phyloP scores from a whole-genome alignment of 2,329 filamentous ascomycete genomes.

The Penicillium vulpinum region DNA sequence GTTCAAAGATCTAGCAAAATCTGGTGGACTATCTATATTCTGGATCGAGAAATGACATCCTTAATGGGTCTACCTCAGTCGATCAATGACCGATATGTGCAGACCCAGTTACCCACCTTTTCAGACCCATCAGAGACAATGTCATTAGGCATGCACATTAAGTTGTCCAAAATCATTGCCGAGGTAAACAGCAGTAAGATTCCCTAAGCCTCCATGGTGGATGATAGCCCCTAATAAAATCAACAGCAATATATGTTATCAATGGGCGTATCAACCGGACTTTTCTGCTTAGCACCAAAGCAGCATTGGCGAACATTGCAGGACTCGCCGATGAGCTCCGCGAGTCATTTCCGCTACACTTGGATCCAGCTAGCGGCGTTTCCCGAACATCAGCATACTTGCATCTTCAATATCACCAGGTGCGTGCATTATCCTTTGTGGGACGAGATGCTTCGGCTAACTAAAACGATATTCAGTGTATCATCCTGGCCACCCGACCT shows the following conservation, averaged over 20 bases:
- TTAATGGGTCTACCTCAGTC: constrained; percentile 55
- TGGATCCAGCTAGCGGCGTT: constrained; percentile 42
- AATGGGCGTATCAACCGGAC: constrained; percentile 39
- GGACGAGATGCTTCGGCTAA: background rate
- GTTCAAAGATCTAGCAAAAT: constrained; percentile 54
- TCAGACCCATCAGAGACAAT: constrained; percentile 40
- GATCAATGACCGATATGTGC: constrained; percentile 54
- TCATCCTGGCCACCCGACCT: constrained; percentile 45
- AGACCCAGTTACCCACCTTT: constrained; percentile 49
- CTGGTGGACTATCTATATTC: constrained; percentile 59
- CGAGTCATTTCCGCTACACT: constrained; percentile 38
- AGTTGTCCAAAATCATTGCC: constrained; percentile 48
- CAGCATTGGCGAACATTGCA: constrained; percentile 42
- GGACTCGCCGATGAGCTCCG: constrained; percentile 44
- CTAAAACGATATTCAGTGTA: constrained; percentile 31
- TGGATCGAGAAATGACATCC: constrained; percentile 57
- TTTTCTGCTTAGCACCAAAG: constrained; percentile 43
- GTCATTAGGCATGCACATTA: constrained; percentile 49
- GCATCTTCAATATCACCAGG: constrained; percentile 45
- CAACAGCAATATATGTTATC: constrained; percentile 45
- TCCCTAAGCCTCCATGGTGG: accelerated
- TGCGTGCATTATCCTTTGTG: constrained; percentile 14
- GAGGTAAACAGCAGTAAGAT: constrained; percentile 48
- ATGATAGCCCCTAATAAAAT: background rate
- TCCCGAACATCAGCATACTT: constrained; percentile 46